Base-by-base conservation (phyloP, 1,284 basidiomycete species). In the Hymenochaete sp. region DNA sequence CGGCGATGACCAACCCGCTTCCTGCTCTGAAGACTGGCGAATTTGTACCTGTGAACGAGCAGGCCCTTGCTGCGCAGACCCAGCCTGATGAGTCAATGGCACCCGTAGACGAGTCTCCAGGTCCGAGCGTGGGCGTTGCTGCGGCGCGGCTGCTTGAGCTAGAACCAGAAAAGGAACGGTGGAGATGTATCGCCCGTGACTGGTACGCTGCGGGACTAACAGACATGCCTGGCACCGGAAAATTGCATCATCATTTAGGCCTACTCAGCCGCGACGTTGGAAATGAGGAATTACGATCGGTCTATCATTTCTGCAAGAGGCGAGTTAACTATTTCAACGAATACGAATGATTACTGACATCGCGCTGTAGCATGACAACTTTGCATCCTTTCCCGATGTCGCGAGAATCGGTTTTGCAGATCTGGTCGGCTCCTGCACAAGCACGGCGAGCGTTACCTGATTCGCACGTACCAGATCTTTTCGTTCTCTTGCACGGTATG, bases 231-330 rank as follows among this genome's bases (percentile, higher is more conserved):
- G 90, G 90, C 21, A 82, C 82, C 11, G 95, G 95, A 4, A 82
- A 93, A 55, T 67, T 98, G 39, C 95, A 98, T 61, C 91, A 97
- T 60, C 90, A 97, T 60, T 67, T 98, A n/a, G 96, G 92, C 1
- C 64, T 96, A 47, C 70, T 98, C 39, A 85, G 82, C 56, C 72
- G 86, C 18, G 89, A 93, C 56, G 75, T 76, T 16, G 82, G 86
- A 48, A 76, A 74, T 1, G 89, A 95, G 55, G 93, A 96, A 53
- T 63, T 93, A n/a, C 72, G 82, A 6, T 81, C 82, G 0, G 72
- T 97, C 8, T 95, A 98, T 61, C 95, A 97, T 62, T 95, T 93
- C 55, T 75, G 82, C n/a, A 97, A 97, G 67, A 95, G 90, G 90
- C 90, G 29, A 43, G 74, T 64, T 1, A 35, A 35, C 37, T 27